phyloP scores from a whole-genome alignment of 805 yeast genomes.

The Wickerhamomyces pijperi region DNA sequence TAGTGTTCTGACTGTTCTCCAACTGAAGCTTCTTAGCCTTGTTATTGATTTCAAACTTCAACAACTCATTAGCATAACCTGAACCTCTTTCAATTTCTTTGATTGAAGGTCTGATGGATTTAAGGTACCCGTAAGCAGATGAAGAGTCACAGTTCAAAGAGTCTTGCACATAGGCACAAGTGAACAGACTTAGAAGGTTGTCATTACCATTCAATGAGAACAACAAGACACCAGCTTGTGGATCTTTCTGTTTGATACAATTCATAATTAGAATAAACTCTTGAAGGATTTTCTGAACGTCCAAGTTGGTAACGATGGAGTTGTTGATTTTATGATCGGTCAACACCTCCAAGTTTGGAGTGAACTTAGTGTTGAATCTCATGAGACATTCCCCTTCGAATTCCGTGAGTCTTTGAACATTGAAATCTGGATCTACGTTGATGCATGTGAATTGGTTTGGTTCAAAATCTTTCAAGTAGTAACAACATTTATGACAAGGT shows the following conservation, averaged over 20 bases:
- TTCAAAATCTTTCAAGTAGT: slow-evolving; percentile 18
- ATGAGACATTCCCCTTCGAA: slow-evolving; percentile 17
- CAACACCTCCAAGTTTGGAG: slow-evolving; percentile 10
- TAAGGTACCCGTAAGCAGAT: slow-evolving; percentile 14
- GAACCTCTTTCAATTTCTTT: slow-evolving; percentile 15
- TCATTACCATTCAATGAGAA: slow-evolving; percentile 21
- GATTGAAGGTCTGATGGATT: slow-evolving; percentile 17
- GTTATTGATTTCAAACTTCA: slow-evolving; percentile 11
- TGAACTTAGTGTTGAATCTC: slow-evolving; percentile 18
- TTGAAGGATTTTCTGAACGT: slow-evolving; percentile 14
- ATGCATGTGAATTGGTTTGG: slow-evolving; percentile 19
- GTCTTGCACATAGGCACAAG: slow-evolving; percentile 14
- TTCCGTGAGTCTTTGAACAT: slow-evolving; percentile 18
- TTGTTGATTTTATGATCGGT: slow-evolving; percentile 14
- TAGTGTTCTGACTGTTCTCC: neutral
- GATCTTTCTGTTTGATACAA: slow-evolving; percentile 13
- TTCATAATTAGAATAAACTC: slow-evolving; percentile 14
- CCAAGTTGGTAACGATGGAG: slow-evolving; percentile 15
- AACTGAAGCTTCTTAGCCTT: slow-evolving; percentile 15
- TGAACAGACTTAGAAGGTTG: slow-evolving; percentile 15
- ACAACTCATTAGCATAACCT: slow-evolving; percentile 13
- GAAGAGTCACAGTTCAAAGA: slow-evolving; percentile 15
- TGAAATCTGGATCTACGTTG: slow-evolving; percentile 24
- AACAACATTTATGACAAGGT: slow-evolving; percentile 22
- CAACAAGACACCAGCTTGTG: slow-evolving; percentile 16